Conservation (phyloP, 306 rosid species). For the Bauhinia variegata region DNA sequence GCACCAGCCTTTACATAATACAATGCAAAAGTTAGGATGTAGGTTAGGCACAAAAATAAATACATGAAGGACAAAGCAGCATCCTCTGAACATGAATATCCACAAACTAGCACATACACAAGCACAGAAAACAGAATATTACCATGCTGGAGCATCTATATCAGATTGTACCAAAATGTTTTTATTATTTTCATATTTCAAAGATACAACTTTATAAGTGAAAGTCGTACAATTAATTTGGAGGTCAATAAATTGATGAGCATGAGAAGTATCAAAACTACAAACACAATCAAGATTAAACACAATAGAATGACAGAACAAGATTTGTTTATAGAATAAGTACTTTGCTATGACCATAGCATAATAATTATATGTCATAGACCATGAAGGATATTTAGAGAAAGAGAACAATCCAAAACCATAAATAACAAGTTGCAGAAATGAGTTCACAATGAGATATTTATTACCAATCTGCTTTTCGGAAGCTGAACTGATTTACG, state of each 20-base stretch:
- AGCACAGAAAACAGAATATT: not conserved
- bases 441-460: not conserved
- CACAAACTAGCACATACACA: conserved; percentile 11
- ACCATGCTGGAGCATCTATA: no score
- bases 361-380: not conserved
- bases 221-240: no score
- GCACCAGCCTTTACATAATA: conserved; percentile 75
- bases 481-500: not conserved
- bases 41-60: conserved; percentile 1
- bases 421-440: not conserved
- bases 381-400: not conserved
- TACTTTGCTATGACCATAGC: not conserved
- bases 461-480: not conserved
- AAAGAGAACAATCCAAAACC: not conserved
- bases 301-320: not conserved
- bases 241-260: no score
- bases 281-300: not conserved
- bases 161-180: no score
- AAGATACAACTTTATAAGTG: no score
- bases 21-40: conserved; percentile 30
- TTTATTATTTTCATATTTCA: no score
- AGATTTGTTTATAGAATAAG: not conserved
- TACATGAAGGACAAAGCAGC: not conserved
- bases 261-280: no score
- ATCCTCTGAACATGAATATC: conserved; percentile 3